Evolutionary conservation across 1,139 yeast genomes (phyloP).

Genomic region (Candida glucosophila): DNA sequence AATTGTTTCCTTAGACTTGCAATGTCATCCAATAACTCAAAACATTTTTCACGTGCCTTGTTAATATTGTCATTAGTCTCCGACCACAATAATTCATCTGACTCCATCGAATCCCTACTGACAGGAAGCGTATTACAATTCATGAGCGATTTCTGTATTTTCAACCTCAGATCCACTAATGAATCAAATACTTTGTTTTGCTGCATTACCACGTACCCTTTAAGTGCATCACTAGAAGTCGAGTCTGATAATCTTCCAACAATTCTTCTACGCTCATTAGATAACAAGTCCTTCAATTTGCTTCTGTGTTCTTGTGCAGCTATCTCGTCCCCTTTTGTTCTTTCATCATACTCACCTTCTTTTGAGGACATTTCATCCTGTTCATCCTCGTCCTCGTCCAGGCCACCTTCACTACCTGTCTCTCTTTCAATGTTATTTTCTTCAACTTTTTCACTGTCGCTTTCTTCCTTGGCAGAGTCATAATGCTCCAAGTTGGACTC

Average conservation of each 20-base stretch:
- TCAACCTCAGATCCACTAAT: conserved; percentile 73
- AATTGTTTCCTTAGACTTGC: conserved; percentile 36
- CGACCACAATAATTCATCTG: conserved; percentile 17
- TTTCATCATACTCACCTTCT: conserved; percentile 11
- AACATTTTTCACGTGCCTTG: conserved; percentile 30
- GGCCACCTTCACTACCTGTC: conserved; percentile 9
- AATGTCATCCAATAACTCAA: conserved; percentile 38
- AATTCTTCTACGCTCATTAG: conserved; percentile 56
- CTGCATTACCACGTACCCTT: conserved; percentile 72
- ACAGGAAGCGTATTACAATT: conserved; percentile 62
- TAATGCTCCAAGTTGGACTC: conserved; percentile 1
- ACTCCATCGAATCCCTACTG: conserved; percentile 25
- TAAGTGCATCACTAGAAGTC: conserved; percentile 69
- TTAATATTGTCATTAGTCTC: conserved; percentile 23
- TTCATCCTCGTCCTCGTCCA: conserved; percentile 3
- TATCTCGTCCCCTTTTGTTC: too few species aligned
- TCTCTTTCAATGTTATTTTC: conserved; percentile 11
- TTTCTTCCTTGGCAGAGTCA: conserved; percentile 9
- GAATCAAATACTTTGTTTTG: conserved; percentile 74
- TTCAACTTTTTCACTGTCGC: conserved; percentile 1
- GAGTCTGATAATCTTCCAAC: conserved; percentile 57
- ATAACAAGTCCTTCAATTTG: conserved; percentile 46
- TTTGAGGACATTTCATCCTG: conserved; percentile 3
- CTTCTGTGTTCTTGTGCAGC: too few species aligned
- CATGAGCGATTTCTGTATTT: conserved; percentile 70